Percentiles rank a stretch among this genome's conserved stretches.
These are phyloP conservation scores for Cydonia oblonga DNA, from an alignment of 331 rosid genomes.

Conservation along the genomic window DNA sequence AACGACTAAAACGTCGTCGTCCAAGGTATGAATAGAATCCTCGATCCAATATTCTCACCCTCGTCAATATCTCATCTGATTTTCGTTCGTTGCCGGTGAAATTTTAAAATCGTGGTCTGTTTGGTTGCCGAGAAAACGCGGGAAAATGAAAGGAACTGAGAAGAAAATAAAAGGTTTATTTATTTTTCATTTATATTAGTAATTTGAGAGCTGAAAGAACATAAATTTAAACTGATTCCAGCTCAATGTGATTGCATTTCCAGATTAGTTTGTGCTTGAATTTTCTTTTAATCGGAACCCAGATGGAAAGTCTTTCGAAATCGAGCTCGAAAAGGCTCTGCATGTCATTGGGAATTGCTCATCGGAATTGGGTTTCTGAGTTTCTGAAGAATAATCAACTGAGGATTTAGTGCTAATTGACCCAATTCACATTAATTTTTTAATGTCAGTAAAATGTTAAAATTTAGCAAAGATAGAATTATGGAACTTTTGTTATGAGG, in stretches of 20 bases:
- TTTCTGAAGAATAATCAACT: not conserved
- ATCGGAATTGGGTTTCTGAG: not conserved
- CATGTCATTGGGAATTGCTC: not conserved
- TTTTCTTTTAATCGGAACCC: not conserved
- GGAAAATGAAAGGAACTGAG: not conserved
- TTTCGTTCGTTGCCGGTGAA: not conserved
- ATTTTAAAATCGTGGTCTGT: constrained; percentile 2
- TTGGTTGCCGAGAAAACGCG: not conserved
- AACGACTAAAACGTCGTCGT: constrained; percentile 21
- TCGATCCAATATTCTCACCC: not conserved
- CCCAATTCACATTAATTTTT: not conserved
- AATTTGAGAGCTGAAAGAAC: not conserved
- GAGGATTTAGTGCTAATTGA: not conserved
- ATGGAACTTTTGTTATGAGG: too few relatives aligned
- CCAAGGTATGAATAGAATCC: constrained; percentile 28
- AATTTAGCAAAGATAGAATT: not conserved
- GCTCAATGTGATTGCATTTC: not conserved
- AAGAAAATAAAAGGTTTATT: not conserved
- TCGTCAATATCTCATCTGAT: not conserved
- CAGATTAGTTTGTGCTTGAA: not conserved
- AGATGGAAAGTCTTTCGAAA: not conserved
- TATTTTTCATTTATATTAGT: not conserved
- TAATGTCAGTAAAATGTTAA: not conserved
- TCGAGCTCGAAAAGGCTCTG: not conserved
- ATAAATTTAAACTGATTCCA: not conserved